Conservation (phyloP, 2,329 filamentous ascomycete genomes). For the Colletotrichum ledebouriae region DNA sequence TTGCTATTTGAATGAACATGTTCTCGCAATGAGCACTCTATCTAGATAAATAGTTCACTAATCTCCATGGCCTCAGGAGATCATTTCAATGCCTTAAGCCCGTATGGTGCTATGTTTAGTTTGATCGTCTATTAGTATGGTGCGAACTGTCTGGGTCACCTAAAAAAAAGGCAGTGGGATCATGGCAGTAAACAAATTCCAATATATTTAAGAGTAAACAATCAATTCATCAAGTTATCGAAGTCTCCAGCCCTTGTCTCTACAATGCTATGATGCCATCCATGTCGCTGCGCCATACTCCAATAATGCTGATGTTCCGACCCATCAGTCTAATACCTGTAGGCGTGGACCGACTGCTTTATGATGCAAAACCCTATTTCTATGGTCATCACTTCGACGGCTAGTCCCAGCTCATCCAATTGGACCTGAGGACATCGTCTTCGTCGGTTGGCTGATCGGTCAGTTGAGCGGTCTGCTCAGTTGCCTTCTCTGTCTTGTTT, state of each 20-base stretch:
- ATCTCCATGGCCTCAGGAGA: no score
- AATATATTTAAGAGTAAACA: background rate
- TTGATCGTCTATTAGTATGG: no score
- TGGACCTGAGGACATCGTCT: constrained; percentile 37
- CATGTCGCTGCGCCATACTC: constrained; percentile 18
- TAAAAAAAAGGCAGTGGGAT: no score
- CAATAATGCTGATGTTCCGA: constrained; percentile 14
- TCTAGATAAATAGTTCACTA: no score
- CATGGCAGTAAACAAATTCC: background rate
- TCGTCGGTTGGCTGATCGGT: constrained; percentile 13
- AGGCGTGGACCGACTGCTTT: background rate
- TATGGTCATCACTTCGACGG: background rate
- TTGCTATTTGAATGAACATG: no score
- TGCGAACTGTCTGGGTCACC: no score
- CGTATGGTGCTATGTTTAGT: no score
- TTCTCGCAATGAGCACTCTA: no score
- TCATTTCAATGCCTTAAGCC: no score
- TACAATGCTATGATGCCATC: constrained; percentile 13
- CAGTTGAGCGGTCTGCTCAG: background rate
- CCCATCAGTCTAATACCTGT: background rate
- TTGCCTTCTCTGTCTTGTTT: constrained; percentile 31
- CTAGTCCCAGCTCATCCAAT: constrained; percentile 43
- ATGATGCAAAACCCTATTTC: constrained; percentile 1
- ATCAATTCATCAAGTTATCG: background rate
- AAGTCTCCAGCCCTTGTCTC: background rate